Conservation (phyloP, 2,329 filamentous ascomycete species). For the Fusarium nematophilum region DNA sequence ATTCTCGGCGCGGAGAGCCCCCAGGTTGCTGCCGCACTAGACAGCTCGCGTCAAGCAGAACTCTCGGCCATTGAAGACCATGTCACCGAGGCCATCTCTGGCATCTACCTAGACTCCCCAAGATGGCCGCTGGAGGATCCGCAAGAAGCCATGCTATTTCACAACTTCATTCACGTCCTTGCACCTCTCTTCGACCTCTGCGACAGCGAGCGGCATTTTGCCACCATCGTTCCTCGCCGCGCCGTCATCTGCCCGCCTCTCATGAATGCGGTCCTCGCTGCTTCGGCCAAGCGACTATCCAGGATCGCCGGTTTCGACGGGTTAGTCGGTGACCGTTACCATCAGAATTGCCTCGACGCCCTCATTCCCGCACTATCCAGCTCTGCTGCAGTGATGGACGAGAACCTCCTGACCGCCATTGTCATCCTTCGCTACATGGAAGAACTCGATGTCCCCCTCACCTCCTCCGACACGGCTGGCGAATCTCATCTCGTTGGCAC, state of each 20-base stretch:
- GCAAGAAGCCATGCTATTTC: constrained; percentile 45
- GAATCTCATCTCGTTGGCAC: constrained; percentile 47
- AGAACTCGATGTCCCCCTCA: constrained; percentile 41
- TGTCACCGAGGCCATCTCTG: constrained; percentile 34
- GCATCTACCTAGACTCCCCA: constrained; percentile 37
- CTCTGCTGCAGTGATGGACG: constrained; percentile 42
- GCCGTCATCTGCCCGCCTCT: constrained; percentile 43
- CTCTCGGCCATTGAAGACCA: constrained; percentile 20
- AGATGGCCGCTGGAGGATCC: constrained; percentile 39
- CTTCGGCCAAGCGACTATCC: constrained; percentile 42
- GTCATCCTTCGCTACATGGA: constrained; percentile 47
- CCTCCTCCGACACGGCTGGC: constrained; percentile 17
- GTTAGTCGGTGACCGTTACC: constrained; percentile 42
- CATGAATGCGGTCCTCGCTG: constrained; percentile 45
- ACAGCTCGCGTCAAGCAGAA: constrained; percentile 15
- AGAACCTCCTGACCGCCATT: constrained; percentile 45
- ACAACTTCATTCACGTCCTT: constrained; percentile 41
- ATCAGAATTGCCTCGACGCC: constrained; percentile 43
- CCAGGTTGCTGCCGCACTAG: constrained; percentile 13
- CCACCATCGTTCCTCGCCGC: constrained; percentile 43
- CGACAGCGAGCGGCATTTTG: constrained; percentile 44
- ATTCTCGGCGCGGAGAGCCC: constrained; percentile 18
- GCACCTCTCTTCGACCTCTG: constrained; percentile 46
- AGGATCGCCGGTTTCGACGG: constrained; percentile 37
- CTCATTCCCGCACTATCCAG: constrained; percentile 44